Evolutionary conservation across 2,329 filamentous ascomycete genomes (phyloP).

Genomic region (Samsoniella hepiali): DNA sequence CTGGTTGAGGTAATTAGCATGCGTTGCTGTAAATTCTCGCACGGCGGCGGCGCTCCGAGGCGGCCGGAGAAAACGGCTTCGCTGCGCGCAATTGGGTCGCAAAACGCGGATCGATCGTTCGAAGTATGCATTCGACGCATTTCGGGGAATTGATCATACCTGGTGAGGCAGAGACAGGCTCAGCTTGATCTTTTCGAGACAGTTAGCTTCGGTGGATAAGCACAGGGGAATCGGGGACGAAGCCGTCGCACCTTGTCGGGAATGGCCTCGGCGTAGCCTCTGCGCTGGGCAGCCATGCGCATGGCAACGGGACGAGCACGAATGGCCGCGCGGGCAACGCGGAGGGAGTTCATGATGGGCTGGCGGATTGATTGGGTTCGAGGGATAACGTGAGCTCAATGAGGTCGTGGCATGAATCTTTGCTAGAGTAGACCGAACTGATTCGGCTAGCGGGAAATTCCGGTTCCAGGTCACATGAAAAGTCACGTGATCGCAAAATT

Average conservation of each 20-base stretch:
- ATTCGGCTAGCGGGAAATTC: constrained; percentile 41
- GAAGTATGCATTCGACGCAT: not conserved
- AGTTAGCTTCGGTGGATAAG: constrained; percentile 25
- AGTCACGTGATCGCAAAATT: constrained; percentile 29
- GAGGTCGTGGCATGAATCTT: constrained; percentile 48
- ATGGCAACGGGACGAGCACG: constrained; percentile 76
- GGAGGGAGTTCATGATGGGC: constrained; percentile 86
- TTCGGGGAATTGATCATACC: constrained; percentile 58
- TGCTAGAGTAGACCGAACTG: constrained; percentile 39
- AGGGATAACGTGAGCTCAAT: constrained; percentile 44
- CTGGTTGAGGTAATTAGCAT: constrained; percentile 58
- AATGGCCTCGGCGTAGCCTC: constrained; percentile 87
- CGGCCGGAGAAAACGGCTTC: constrained; percentile 18
- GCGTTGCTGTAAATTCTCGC: constrained; percentile 18
- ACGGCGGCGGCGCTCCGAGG: constrained; percentile 2
- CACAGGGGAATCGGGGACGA: constrained; percentile 25
- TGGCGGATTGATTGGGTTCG: constrained; percentile 42
- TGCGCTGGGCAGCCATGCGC: constrained; percentile 73
- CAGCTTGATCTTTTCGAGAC: constrained; percentile 73
- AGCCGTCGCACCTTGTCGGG: constrained; percentile 63
- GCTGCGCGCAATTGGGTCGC: constrained; percentile 29
- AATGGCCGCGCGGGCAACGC: constrained; percentile 86
- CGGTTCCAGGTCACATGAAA: constrained; percentile 33
- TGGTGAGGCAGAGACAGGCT: constrained; percentile 96
- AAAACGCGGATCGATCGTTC: constrained; percentile 23